A percentile compares a stretch with the other conserved stretches of the same genome.
Conservation (phyloP, 208 protist genomes). For the Acanthamoeba comandoni region DNA sequence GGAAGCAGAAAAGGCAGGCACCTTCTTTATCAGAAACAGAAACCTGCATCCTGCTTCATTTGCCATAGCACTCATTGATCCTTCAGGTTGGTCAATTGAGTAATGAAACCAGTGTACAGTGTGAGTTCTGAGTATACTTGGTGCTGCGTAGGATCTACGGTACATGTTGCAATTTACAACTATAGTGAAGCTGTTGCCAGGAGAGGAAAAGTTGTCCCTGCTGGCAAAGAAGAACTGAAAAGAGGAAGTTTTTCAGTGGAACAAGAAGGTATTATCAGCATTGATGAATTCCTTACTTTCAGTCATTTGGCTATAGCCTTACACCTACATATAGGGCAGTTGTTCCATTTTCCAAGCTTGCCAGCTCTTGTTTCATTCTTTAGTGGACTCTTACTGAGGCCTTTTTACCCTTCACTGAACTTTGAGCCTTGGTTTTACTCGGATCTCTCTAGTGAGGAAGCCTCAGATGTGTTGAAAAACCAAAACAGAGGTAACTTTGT, state of each 20-base stretch:
- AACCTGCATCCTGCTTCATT: constrained; percentile 52
- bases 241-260: constrained; percentile 43
- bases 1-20: constrained; percentile 29
- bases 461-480: constrained; percentile 27
- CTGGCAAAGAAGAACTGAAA: constrained; percentile 11
- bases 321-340: background rate
- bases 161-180: constrained; percentile 57
- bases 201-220: background rate
- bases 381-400: background rate
- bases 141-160: background rate
- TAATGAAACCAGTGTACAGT: background rate
- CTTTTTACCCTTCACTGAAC: constrained; percentile 2
- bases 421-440: constrained; percentile 68
- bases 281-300: background rate
- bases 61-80: constrained; percentile 39
- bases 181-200: constrained; percentile 30
- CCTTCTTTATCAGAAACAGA: constrained; percentile 44
- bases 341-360: constrained; percentile 56
- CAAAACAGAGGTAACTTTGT: background rate
- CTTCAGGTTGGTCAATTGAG: background rate
- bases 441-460: constrained; percentile 48
- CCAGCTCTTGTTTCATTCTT: constrained; percentile 9
- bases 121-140: background rate
- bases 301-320: background rate
- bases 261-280: constrained; percentile 26